These are phyloP conservation scores for Ustilago sp. DNA, from an alignment of 1,284 basidiomycete genomes.

Conservation along the genomic window DNA sequence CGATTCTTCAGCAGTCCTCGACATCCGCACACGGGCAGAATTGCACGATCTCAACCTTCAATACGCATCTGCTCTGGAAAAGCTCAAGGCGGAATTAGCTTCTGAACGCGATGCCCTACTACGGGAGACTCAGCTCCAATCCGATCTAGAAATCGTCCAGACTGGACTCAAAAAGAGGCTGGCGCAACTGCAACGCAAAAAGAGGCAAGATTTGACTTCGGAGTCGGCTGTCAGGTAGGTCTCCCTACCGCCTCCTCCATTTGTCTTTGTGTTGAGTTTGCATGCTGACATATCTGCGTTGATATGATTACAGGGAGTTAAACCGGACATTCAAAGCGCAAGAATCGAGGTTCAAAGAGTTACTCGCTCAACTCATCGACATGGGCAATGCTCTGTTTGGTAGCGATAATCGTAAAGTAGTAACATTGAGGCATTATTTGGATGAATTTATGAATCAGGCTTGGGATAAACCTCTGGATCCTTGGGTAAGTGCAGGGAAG, in stretches of 20 bases:
- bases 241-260: not conserved
- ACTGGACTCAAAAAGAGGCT: conserved; percentile 25
- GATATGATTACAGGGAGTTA: conserved; percentile 20
- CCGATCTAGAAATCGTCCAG: conserved; percentile 28
- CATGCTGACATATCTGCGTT: conserved; percentile 2
- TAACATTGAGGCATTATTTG: conserved; percentile 37
- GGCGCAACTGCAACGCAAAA: conserved; percentile 26
- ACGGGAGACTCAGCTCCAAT: conserved; percentile 31
- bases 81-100: conserved; percentile 20
- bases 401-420: conserved; percentile 24
- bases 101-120: conserved; percentile 31
- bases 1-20: conserved; percentile 25
- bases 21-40: conserved; percentile 38
- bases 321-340: conserved; percentile 25
- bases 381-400: conserved; percentile 31
- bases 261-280: not conserved
- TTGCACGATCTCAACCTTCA: conserved; percentile 37
- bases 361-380: conserved; percentile 38
- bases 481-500: conserved; percentile 35
- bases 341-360: conserved; percentile 25
- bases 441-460: conserved; percentile 50
- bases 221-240: conserved; percentile 35
- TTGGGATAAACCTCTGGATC: conserved; percentile 47
- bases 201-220: conserved; percentile 22
- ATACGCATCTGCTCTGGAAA: conserved; percentile 25